Base-by-base conservation (phyloP, 2,329 filamentous ascomycete species). In the Phialemoniopsis sp. region DNA sequence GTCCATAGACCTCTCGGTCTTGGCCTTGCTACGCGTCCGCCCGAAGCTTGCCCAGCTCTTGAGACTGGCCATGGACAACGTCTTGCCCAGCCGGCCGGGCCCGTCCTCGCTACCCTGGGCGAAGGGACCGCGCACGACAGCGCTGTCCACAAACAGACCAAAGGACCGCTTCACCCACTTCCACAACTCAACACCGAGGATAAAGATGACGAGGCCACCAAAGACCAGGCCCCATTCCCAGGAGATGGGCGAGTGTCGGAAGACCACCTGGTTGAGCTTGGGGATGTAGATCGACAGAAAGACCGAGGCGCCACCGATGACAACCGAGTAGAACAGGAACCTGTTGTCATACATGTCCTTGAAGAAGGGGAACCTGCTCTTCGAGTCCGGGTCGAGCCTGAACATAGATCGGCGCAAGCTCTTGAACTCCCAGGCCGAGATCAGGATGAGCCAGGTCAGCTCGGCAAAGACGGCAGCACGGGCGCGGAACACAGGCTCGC, bases 351-450 rank as follows among this genome's bases (percentile, higher is more conserved):
- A 86, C 7, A 89, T 58, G 47, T 87, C 82, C 53, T 69, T 66
- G 61, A 77, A 76, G 35, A 82, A 56, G 19, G 75, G 68, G 56
- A 79, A 73, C 30, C 54, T 58, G 46, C 68, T 72, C 31, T 60
- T 55, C 56, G 70, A 66, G 18, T 72, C 66, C 2, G 76, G 72
- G 51, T 80, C 68, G 53, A 88, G 76, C 32, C 73, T 72, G 70
- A 89, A 87, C 63, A 89, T 73, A 33, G 80, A 85, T 13, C 82
- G 79, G 6, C 81, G 78, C 54, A 87, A 75, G 52, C 82, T 77
- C 62, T 87, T 82, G 64, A 87, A 85, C 63, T 89, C 84, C 85
- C 85, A 89, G 3, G 85, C 85, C 2, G 84, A 79, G 54, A 89
- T 73, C 35, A 89, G 73, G 29, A 87, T 83, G 39, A 82, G 70